phyloP scores from a whole-genome alignment of 208 protist genomes.

The Crithidia fasciculata region DNA sequence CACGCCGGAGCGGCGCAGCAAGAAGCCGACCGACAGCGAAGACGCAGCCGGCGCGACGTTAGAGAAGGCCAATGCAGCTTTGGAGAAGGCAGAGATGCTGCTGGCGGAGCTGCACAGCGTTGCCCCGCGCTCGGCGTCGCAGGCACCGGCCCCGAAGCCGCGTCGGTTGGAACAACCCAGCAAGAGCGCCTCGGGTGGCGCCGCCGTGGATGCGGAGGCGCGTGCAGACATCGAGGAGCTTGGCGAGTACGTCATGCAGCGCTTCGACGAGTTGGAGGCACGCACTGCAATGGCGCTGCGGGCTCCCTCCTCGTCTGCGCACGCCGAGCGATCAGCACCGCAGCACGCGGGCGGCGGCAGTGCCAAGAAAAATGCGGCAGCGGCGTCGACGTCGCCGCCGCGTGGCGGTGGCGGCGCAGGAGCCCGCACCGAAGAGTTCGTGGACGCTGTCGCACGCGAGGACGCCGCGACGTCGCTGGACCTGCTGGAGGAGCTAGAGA shows the following conservation, averaged over 20 bases:
- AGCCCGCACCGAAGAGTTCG: conserved; percentile 14
- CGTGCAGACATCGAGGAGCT: conserved; percentile 78
- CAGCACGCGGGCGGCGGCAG: background rate
- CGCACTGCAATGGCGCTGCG: conserved; percentile 4
- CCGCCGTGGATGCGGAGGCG: conserved; percentile 60
- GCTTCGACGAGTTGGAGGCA: conserved; percentile 70
- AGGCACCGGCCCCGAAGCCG: background rate
- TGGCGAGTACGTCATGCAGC: conserved; percentile 66
- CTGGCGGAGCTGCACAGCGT: conserved; percentile 25
- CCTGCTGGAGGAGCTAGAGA: conserved; percentile 67
- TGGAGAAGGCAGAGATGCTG: conserved; percentile 39
- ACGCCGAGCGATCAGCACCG: background rate
- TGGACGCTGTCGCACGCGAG: conserved; percentile 79
- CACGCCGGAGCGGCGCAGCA: conserved; percentile 8
- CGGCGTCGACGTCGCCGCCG: background rate
- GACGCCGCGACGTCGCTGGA: conserved; percentile 75
- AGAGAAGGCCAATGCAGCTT: conserved; percentile 39
- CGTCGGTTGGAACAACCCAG: conserved; percentile 7
- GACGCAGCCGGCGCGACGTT: conserved; percentile 14
- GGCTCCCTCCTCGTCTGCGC: background rate
- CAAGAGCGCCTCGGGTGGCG: background rate
- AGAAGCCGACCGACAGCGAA: conserved; percentile 4
- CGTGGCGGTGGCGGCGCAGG: background rate
- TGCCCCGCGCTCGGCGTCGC: background rate
- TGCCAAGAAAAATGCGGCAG: background rate